Conservation (phyloP, 1,139 yeast genomes). For the Insectozyma bohioensis region DNA sequence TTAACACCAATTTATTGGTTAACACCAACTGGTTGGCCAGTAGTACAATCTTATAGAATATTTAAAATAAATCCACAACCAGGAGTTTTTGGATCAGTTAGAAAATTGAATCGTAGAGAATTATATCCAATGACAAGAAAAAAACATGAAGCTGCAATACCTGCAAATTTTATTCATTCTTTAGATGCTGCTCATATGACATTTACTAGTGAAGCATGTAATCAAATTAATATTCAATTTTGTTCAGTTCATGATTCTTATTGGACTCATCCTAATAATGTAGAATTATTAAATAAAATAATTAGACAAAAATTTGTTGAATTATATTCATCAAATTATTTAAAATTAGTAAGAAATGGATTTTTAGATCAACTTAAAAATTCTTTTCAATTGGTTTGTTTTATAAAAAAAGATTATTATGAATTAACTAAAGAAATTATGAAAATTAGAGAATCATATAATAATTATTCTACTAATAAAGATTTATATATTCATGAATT, state of each 20-base stretch:
- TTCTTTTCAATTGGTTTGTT: slow-evolving; percentile 38
- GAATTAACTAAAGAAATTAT: slow-evolving; percentile 19
- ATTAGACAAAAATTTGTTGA: slow-evolving; percentile 37
- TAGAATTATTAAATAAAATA: slow-evolving; percentile 23
- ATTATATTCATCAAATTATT: slow-evolving; percentile 29
- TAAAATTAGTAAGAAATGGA: slow-evolving; percentile 27
- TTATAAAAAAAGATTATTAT: slow-evolving; percentile 19
- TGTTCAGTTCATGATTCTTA: slow-evolving; percentile 47
- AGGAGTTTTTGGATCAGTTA: slow-evolving; percentile 6
- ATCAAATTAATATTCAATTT: slow-evolving; percentile 23
- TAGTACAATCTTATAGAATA: slow-evolving; percentile 35
- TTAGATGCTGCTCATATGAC: slow-evolving; percentile 42
- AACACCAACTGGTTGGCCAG: slow-evolving; percentile 42
- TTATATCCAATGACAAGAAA: slow-evolving; percentile 26
- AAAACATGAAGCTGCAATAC: slow-evolving; percentile 40
- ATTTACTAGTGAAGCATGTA: slow-evolving; percentile 33
- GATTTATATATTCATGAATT: slow-evolving; percentile 20
- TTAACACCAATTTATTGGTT: slow-evolving; percentile 45
- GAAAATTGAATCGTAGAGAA: background rate
- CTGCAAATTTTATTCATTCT: slow-evolving; percentile 49
- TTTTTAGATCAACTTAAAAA: slow-evolving; percentile 23
- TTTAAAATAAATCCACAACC: slow-evolving; percentile 20
- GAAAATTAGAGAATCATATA: slow-evolving; percentile 15
- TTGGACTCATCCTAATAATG: slow-evolving; percentile 43
- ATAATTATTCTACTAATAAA: slow-evolving; percentile 5